These are phyloP conservation scores for Leucocoprinus leucothites DNA, from an alignment of 768 basidiomycete genomes.

Conservation along the genomic window DNA sequence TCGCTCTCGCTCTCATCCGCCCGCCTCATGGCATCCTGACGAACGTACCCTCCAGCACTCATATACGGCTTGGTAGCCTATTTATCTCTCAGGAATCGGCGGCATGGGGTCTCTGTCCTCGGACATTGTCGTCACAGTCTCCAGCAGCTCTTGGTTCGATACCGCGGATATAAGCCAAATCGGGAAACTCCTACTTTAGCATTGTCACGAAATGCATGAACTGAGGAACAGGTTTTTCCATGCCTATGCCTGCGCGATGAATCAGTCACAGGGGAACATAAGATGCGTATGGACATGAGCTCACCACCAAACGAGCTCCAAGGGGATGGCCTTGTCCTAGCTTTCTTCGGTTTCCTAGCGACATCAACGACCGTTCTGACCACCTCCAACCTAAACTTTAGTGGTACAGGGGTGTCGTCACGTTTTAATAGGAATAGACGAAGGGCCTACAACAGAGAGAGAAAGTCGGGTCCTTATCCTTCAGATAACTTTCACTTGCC, in stretches of 20 bases:
- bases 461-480: conserved; percentile 27
- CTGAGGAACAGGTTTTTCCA: conserved; percentile 52
- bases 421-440: conserved; percentile 23
- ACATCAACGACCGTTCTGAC: conserved; percentile 46
- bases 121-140: conserved; percentile 8
- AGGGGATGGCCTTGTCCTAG: conserved; percentile 55
- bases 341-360: conserved; percentile 45
- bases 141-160: conserved; percentile 34
- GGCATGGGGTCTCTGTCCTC: conserved; percentile 14
- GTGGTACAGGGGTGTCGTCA: conserved; percentile 13
- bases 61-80: conserved; percentile 42
- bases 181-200: conserved; percentile 35
- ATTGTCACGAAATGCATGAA: conserved; percentile 47
- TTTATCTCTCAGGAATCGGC: conserved; percentile 42
- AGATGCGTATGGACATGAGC: not conserved
- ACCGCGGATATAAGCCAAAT: conserved; percentile 51
- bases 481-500: conserved; percentile 30
- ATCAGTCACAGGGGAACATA: conserved; percentile 10
- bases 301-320: conserved; percentile 43
- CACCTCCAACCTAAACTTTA: conserved; percentile 54
- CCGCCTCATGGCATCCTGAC: conserved; percentile 32
- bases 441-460: conserved; percentile 28
- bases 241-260: conserved; percentile 39
- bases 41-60: conserved; percentile 41
- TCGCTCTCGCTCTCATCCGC: conserved; percentile 29